Conservation (phyloP, 192 early-diverging fungal species). For the Lunasporangiospora selenospora region DNA sequence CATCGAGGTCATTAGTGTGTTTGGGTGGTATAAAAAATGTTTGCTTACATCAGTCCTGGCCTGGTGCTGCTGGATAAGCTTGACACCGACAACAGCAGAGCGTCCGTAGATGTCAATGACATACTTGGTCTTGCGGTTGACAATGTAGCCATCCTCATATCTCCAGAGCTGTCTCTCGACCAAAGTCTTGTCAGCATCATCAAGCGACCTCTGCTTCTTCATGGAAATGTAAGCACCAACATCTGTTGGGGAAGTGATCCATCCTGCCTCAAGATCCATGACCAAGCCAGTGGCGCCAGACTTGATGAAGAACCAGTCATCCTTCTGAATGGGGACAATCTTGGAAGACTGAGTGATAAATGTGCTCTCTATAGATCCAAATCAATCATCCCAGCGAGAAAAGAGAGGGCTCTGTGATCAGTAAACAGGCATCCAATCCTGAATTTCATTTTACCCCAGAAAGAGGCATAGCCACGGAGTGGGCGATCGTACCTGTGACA, state of each 20-base stretch:
- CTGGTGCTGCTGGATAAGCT: conserved; percentile 44
- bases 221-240: conserved; percentile 44
- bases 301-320: conserved; percentile 50
- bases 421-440: no score
- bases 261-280: conserved; percentile 47
- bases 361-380: no score
- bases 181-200: conserved; percentile 26
- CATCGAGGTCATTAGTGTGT: no score
- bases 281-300: conserved; percentile 22
- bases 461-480: no score
- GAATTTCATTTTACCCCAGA: no score
- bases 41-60: conserved; percentile 21
- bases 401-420: no score
- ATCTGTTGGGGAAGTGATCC: conserved; percentile 43
- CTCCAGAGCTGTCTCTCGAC: conserved; percentile 39
- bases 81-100: conserved; percentile 39
- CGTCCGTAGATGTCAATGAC: conserved; percentile 46
- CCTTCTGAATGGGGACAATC: conserved; percentile 18
- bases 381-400: no score
- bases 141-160: conserved; percentile 44
- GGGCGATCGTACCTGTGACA: conserved; percentile 14
- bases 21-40: no score
- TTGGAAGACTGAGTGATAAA: conserved; percentile 4
- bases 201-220: conserved; percentile 45
- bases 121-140: conserved; percentile 41